These are phyloP conservation scores for apple (Malus domestica) DNA, from an alignment of 306 rosid species.

Conservation along the genomic window ASM211411v1 NC_041799.1:7612501-7613000, in stretches of 20 bases:
- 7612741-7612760: background rate
- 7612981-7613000: background rate
- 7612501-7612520: background rate
- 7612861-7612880: background rate
- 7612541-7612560: background rate
- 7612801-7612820: background rate
- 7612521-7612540: background rate
- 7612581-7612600: background rate
- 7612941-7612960: background rate
- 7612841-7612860: background rate
- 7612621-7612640: background rate
- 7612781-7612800: background rate
- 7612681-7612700: background rate
- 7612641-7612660: background rate
- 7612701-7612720: background rate
- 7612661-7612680: background rate
- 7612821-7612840: constrained; percentile 7
- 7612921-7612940: background rate
- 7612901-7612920: background rate
- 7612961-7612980: background rate
- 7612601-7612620: background rate
- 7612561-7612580: background rate
- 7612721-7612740: constrained; percentile 1
- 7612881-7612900: background rate
- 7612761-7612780: background rate